These are phyloP conservation scores for Sphaerulina musiva DNA, from an alignment of 2,329 filamentous ascomycete species.

Conservation along the genomic window DNA sequence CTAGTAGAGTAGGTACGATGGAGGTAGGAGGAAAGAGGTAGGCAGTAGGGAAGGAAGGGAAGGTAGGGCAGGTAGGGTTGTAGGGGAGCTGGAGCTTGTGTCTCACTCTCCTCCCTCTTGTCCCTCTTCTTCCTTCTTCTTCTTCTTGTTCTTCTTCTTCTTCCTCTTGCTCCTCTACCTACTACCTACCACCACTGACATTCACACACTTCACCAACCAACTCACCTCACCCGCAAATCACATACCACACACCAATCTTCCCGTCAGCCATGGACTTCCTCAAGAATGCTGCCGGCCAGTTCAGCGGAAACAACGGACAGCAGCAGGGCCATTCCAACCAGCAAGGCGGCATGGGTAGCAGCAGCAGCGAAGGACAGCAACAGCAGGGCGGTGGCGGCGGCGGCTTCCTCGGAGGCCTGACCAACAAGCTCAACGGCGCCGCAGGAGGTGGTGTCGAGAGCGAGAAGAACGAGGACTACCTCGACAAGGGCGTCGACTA, in stretches of 20 bases:
- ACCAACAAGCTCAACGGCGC: conserved; percentile 64
- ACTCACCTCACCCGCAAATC: not conserved
- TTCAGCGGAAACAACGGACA: conserved; percentile 25
- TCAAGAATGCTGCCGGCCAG: conserved; percentile 42
- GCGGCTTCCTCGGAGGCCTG: conserved; percentile 53
- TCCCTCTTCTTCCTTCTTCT: not conserved
- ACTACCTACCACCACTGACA: not conserved
- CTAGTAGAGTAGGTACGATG: not conserved
- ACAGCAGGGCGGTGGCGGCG: conserved; percentile 25
- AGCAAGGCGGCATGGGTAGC: conserved; percentile 6
- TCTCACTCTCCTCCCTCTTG: no score
- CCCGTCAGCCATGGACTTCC: conserved; percentile 40
- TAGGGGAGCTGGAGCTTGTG: no score
- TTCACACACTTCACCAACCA: not conserved
- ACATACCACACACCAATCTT: not conserved
- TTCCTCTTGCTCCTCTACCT: no score
- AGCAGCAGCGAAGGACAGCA: conserved; percentile 18
- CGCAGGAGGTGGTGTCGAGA: conserved; percentile 64
- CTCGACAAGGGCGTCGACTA: conserved; percentile 77
- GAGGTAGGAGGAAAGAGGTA: no score
- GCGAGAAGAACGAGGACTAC: conserved; percentile 70
- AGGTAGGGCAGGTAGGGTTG: no score
- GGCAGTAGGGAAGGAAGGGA: no score
- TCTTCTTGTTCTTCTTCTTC: not conserved
- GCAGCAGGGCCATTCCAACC: conserved; percentile 27